Evolutionary conservation across 805 yeast genomes (phyloP), one percentile per base, ranked within the genome.

Genomic region (Lipomyces chichibuensis): DNA sequence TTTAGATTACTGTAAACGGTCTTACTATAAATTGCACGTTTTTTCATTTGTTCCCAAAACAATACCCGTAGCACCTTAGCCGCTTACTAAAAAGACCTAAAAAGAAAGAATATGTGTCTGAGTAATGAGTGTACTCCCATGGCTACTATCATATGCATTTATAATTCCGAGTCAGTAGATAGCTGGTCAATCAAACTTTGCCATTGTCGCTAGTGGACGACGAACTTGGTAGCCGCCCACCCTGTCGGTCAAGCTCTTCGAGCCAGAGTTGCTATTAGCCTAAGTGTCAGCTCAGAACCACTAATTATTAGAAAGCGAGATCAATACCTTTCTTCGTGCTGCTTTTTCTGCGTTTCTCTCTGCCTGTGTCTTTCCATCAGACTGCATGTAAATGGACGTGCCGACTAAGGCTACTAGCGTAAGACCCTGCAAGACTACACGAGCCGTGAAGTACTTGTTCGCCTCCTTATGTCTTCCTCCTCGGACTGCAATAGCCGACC

Each of bases 381-480:
- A 74, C 17, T 89, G 91, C 75, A 84, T 88, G 64, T 83, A 80
- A 69, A 80, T 80, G 2, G 94, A 90, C 46, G 96, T 96, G 5
- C 85, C 85, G 3, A 91, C 88, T 61, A 91, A 79, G 0, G 96
- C 95, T 25, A 84, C 85, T 60, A 91, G 77, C 0, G 97, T 91
- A 62, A 87, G 84, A 2, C 88, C 89, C 77, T 91, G 97, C 71
- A 90, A 82, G 0, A 84, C 92, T 51, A 91, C 91, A 83, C 97
- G 88, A 84, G 89, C 88, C 69, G 96, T 83, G 81, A 90, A 91
- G 84, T 89, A 91, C 60, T 82, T 82, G 77, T 91, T 95, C 0
- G 96, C 92, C 64, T 84, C 84, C 62, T 80, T 79, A 69, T 86
- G 84, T 68, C 89, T 86, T 29, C 96, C 96, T 25, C 82, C 80